Evolutionary conservation across 176 grass and related monocot genomes (phyloP).

Genomic region (Juncus effusus): DNA sequence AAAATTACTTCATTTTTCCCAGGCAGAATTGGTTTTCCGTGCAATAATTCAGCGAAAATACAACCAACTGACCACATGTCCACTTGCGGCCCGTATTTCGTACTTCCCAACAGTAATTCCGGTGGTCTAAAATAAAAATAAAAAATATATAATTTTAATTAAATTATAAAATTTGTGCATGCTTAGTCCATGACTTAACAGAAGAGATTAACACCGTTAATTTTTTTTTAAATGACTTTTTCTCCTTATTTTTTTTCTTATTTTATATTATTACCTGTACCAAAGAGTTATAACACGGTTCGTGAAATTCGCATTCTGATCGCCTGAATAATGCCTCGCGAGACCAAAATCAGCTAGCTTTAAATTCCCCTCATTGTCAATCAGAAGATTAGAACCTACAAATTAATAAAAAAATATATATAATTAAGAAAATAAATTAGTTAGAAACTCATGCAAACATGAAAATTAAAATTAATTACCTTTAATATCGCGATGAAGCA

Average conservation of each 20-base stretch:
- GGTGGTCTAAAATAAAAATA: slow-evolving; percentile 63
- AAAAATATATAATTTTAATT: slow-evolving; percentile 4
- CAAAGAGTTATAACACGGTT: slow-evolving; percentile 96
- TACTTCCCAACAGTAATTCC: slow-evolving; percentile 77
- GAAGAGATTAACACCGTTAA: no score
- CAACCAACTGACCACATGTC: slow-evolving; percentile 99
- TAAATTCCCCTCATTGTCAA: slow-evolving; percentile 96
- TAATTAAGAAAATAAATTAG: neutral
- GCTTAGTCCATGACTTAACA: no score
- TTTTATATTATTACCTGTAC: slow-evolving; percentile 54
- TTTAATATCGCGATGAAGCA: slow-evolving; percentile 97
- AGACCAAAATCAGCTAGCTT: slow-evolving; percentile 98
- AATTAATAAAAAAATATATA: neutral
- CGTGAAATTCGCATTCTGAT: slow-evolving; percentile 83
- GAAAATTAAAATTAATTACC: slow-evolving; percentile 25
- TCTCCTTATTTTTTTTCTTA: no score
- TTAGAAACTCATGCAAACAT: neutral
- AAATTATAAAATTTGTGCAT: neutral
- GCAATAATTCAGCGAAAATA: slow-evolving; percentile 88
- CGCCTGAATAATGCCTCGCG: slow-evolving; percentile 77
- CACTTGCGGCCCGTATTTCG: slow-evolving; percentile 77
- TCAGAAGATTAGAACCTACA: slow-evolving; percentile 86
- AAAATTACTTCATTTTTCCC: slow-evolving; percentile 78
- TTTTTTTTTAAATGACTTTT: no score
- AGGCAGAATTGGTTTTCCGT: slow-evolving; percentile 78